Evolutionary conservation across 2,329 filamentous ascomycete genomes (phyloP).

Genomic region (Akanthomyces dipterigenus): DNA sequence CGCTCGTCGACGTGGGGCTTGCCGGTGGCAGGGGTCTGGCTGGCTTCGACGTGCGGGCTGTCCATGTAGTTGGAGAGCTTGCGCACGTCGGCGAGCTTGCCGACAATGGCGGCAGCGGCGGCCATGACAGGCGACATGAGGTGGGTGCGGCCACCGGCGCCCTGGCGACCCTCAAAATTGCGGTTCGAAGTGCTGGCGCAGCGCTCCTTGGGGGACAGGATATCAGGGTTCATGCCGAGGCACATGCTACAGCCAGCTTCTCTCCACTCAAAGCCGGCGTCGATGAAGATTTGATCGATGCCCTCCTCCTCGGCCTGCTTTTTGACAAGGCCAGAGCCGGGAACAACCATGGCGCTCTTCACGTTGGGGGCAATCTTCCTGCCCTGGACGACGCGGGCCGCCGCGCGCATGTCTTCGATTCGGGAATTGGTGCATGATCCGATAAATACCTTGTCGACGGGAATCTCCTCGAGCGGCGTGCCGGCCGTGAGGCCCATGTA

Average conservation of each 20-base stretch:
- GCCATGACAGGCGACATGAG: slow-evolving; percentile 97
- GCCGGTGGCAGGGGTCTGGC: slow-evolving; percentile 30
- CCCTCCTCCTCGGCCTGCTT: slow-evolving; percentile 85
- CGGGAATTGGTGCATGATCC: slow-evolving; percentile 96
- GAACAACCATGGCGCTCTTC: slow-evolving; percentile 92
- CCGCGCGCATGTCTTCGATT: slow-evolving; percentile 89
- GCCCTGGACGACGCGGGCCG: slow-evolving; percentile 79
- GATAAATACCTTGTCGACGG: slow-evolving; percentile 94
- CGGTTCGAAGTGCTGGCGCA: slow-evolving; percentile 95
- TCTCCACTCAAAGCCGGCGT: slow-evolving; percentile 95
- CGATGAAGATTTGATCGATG: slow-evolving; percentile 83
- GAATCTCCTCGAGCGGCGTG: slow-evolving; percentile 86
- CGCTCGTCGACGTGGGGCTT: slow-evolving; percentile 48
- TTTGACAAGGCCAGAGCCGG: slow-evolving; percentile 91
- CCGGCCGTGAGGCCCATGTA: slow-evolving; percentile 93
- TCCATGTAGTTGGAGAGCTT: slow-evolving; percentile 60
- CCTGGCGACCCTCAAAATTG: slow-evolving; percentile 96
- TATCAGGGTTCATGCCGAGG: slow-evolving; percentile 98
- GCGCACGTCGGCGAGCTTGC: slow-evolving; percentile 87
- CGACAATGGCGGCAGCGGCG: slow-evolving; percentile 80
- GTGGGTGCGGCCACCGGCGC: slow-evolving; percentile 84
- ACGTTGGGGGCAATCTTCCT: slow-evolving; percentile 82
- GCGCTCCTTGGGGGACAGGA: slow-evolving; percentile 83
- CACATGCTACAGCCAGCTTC: slow-evolving; percentile 99
- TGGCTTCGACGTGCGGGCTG: slow-evolving; percentile 53